Base-by-base conservation (phyloP, 1,284 basidiomycete species). In the Serendipita sp. region DNA sequence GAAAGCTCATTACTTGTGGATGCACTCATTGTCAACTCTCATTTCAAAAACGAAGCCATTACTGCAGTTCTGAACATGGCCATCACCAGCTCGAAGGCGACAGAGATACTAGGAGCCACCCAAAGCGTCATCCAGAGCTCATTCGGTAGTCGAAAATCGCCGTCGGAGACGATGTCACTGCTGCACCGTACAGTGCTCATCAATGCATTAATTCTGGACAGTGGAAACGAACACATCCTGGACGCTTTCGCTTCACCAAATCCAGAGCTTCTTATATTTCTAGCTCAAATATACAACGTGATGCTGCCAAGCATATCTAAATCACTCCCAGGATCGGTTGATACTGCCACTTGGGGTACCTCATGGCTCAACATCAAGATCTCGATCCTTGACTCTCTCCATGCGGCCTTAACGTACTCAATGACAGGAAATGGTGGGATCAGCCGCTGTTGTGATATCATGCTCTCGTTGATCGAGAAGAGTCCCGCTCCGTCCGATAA, bases 331-430 rank as follows among this genome's bases (percentile, higher is more conserved):
- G 26, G 32, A 8, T 26, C 53, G n/a, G 15, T 32, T 26, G 53
- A 35, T n/a, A n/a, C 17, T 26, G n/a, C 53, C 6, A 26, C 12
- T n/a, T 58, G 53, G 53, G 53, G 26, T 17, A 4, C 10, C 6
- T 6, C 4, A n/a, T 58, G 53, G 53, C 53, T 58, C 26, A 10
- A n/a, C 15, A 58, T 58, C 53, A 58, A 58, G 53, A 30, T 58
- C 6, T 35, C 15, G 10, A 58, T 58, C 53, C 53, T 58, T n/a
- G 53, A 58, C 32, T 26, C 32, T n/a, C 53, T 58, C 8, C 53
- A 58, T n/a, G 22, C n/a, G 10, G n/a, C 22, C 3, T 22, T 58
- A 8, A 30, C 10, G 32, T 58, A 6, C 32, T n/a, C 32, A n/a
- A n/a, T n/a, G 17, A 10, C 4, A 26, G 10, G 15, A 4, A 32